Percentiles rank a stretch among this genome's conserved stretches.
These are phyloP conservation scores for Macrotyloma uniflorum DNA, from an alignment of 306 rosid species.

Conservation along the genomic window DNA sequence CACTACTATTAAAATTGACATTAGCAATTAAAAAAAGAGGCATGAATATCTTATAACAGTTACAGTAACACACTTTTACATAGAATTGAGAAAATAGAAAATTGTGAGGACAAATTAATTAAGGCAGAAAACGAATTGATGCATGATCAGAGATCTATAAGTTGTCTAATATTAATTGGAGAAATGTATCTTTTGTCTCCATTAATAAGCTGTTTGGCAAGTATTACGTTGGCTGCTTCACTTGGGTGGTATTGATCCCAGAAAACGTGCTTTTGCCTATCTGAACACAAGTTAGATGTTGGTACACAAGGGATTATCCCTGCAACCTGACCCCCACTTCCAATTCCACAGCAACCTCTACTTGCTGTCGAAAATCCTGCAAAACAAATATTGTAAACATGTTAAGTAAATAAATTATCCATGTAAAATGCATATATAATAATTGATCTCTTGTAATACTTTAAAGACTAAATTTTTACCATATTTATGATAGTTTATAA, in stretches of 20 bases:
- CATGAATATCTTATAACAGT: neutral
- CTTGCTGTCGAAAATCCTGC: conserved; percentile 70
- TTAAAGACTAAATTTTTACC: conserved; percentile 40
- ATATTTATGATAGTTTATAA: conserved; percentile 54
- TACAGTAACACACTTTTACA: neutral
- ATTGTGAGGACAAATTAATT: neutral
- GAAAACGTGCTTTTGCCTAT: conserved; percentile 63
- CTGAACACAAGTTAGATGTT: conserved; percentile 66
- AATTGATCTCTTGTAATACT: neutral
- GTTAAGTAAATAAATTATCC: neutral
- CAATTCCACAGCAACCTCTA: conserved; percentile 73
- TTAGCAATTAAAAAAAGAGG: neutral
- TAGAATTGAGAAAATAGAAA: neutral
- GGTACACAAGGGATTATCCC: conserved; percentile 89
- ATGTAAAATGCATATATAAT: neutral
- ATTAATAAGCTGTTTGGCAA: conserved; percentile 65
- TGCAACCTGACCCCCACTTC: conserved; percentile 73
- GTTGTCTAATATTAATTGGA: conserved; percentile 73
- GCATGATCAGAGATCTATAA: conserved; percentile 46
- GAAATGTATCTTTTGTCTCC: conserved; percentile 58
- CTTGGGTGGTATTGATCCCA: conserved; percentile 92
- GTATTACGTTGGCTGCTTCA: conserved; percentile 70
- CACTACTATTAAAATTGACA: neutral
- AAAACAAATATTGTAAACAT: neutral
- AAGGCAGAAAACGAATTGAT: neutral